phyloP scores from a whole-genome alignment of 768 basidiomycete species.

The Auricularia auricula-judae region DNA sequence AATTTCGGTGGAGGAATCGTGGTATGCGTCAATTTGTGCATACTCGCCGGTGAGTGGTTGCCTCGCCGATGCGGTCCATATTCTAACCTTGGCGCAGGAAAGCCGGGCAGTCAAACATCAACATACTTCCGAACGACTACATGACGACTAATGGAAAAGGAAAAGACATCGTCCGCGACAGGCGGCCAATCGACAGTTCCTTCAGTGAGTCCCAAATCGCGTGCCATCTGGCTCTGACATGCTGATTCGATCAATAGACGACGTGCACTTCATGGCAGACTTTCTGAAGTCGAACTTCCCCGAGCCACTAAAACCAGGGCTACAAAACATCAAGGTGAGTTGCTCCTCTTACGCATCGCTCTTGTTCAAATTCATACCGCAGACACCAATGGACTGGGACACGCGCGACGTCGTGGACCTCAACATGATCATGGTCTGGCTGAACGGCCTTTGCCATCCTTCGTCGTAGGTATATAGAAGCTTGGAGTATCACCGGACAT shows the following conservation, averaged over 20 bases:
- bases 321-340: not conserved
- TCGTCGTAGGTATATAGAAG: too few species aligned
- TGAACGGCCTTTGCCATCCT: too few species aligned
- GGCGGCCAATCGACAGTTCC: not conserved
- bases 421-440: too few species aligned
- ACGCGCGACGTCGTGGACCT: not conserved
- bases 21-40: not conserved
- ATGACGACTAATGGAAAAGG: not conserved
- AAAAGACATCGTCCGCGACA: not conserved
- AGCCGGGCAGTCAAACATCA: not conserved
- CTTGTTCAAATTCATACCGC: not conserved
- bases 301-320: not conserved
- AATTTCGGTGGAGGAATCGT: not conserved
- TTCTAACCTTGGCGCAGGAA: not conserved
- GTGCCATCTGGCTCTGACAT: not conserved
- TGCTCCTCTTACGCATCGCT: not conserved
- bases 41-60: not conserved
- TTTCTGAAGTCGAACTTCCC: not conserved
- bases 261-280: not conserved
- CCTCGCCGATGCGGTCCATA: too few species aligned
- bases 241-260: not conserved
- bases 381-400: not conserved
- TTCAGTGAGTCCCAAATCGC: not conserved
- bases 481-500: too few species aligned
- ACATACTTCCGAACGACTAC: not conserved